Base-by-base conservation (phyloP, 768 basidiomycete genomes). In the Tremella mesenterica region DNA sequence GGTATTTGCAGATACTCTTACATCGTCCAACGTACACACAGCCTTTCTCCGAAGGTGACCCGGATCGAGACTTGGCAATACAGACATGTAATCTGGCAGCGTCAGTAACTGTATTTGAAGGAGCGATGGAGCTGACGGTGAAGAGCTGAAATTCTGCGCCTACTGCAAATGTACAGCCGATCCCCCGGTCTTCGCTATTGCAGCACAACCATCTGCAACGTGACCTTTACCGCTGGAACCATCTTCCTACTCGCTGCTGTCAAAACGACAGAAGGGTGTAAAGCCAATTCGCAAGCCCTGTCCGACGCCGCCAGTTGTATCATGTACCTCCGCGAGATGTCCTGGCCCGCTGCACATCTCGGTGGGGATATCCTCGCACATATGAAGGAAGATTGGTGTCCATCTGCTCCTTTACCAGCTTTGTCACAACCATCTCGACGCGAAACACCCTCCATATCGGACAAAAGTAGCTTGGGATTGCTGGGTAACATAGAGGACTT, bases 181-280 rank as follows among this genome's bases (percentile, higher is more conserved):
- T 75, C 78, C n/a, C 83, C 82, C 59, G 75, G 76, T 0, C 73
- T 84, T 18, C 80, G 82, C 21, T 82, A 78, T 59, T 75, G 76
- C n/a, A 80, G 81, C 3, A 77, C 64, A n/a, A 53, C 58, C 14
- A 30, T 59, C n/a, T 41, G 58, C 23, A 50, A 60, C 23, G 54
- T 61, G 31, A 54, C 55, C 31, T 65, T 62, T 27, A 57, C 53
- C 12, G 64, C 64, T n/a, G 64, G 60, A 8, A 62, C 64, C 4
- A 62, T 58, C n/a, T 57, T 59, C 38, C 54, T 65, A 9, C 56
- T 65, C 21, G 57, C 57, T 4, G 58, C 55, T 20, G 58, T 57
- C 8, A 47, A 53, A 31, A 30, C 47, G 30, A 44, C 54, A 14
- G 43, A 46, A 21, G 36, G 56, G 10, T 33, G 53, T 6, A 57